These are phyloP conservation scores for Ligustrum vulgare DNA, from an alignment of 257 asterid genomes.

Conservation along the genomic window DNA sequence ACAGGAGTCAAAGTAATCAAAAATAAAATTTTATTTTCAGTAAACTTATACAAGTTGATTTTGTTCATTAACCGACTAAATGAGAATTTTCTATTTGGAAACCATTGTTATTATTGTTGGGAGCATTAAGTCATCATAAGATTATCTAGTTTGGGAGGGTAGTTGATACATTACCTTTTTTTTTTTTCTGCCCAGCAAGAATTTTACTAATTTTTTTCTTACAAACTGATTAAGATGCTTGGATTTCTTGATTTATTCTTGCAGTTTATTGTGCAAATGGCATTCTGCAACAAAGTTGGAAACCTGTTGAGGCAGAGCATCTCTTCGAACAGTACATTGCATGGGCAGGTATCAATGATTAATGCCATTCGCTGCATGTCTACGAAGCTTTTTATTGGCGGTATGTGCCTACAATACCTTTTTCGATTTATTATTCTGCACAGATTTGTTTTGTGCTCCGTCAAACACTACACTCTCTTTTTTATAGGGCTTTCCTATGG, in stretches of 20 bases:
- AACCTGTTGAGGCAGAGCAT: constrained; percentile 55
- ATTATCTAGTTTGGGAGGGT: too few relatives aligned
- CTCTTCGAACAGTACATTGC: constrained; percentile 32
- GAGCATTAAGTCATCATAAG: background rate
- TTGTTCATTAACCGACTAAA: background rate
- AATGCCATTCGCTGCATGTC: constrained; percentile 79
- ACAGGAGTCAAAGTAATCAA: background rate
- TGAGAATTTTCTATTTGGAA: too few relatives aligned
- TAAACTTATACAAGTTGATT: background rate
- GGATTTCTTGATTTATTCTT: background rate
- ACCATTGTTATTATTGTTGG: background rate
- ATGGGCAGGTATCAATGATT: constrained; percentile 51
- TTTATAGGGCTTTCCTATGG: constrained; percentile 69
- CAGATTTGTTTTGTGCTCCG: background rate
- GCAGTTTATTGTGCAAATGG: constrained; percentile 55
- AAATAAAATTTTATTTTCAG: too few relatives aligned
- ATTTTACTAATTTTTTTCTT: background rate
- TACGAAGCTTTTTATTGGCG: constrained; percentile 68
- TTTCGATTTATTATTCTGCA: background rate
- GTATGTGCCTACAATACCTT: constrained; percentile 25
- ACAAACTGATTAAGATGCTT: background rate
- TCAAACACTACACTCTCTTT: background rate
- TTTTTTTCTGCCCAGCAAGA: background rate
- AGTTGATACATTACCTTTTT: too few relatives aligned
- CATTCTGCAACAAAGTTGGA: constrained; percentile 60